These are phyloP conservation scores for Nicotiana attenuata DNA, from an alignment of 257 asterid species.

Conservation along the genomic window DNA sequence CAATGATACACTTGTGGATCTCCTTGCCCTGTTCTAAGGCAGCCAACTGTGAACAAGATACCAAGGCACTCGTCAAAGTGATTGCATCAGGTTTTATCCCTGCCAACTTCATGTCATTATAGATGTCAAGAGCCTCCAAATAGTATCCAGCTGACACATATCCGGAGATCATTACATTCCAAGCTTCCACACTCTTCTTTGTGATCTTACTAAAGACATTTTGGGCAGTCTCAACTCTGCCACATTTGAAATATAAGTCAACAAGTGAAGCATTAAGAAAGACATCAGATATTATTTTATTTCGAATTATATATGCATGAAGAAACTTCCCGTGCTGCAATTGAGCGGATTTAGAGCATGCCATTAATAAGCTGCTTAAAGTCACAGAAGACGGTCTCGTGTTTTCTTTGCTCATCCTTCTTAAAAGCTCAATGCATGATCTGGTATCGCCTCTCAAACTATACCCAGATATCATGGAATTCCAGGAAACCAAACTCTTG, in stretches of 20 bases:
- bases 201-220: constrained; percentile 33
- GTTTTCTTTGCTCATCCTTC: constrained; percentile 42
- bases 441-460: constrained; percentile 56
- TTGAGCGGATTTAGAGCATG: constrained; percentile 62
- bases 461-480: constrained; percentile 64
- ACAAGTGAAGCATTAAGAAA: constrained; percentile 48
- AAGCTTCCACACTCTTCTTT: constrained; percentile 40
- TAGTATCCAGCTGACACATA: constrained; percentile 61
- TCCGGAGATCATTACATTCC: constrained; percentile 87
- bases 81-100: constrained; percentile 53
- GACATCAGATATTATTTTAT: constrained; percentile 30
- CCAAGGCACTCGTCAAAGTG: constrained; percentile 53
- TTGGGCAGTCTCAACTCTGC: constrained; percentile 36
- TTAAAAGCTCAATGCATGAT: constrained; percentile 47
- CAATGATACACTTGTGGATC: constrained; percentile 37
- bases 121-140: constrained; percentile 59
- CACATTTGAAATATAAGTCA: constrained; percentile 74
- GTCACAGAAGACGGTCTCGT: constrained; percentile 48
- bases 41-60: constrained; percentile 71
- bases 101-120: constrained; percentile 41
- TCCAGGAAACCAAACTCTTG: constrained; percentile 75
- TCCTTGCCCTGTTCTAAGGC: constrained; percentile 66
- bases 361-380: constrained; percentile 46
- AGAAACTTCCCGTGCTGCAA: constrained; percentile 49
- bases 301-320: constrained; percentile 53